Base-by-base conservation (phyloP, 108 stramenopile genomes). In the Cylindrotheca fusiformis region DNA sequence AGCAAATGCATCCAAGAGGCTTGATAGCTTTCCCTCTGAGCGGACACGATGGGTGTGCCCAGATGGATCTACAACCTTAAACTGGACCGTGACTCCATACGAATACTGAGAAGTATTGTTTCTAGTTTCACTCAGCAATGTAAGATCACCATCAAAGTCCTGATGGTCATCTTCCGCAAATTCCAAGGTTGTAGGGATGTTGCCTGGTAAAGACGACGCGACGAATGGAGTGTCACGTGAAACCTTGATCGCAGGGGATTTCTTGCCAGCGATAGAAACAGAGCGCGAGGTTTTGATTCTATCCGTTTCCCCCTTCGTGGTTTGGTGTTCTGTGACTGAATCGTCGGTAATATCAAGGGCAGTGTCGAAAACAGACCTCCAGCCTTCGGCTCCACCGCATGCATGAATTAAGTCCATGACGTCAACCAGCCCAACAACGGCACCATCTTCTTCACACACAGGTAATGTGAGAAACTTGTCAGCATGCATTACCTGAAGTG, bases 391-490 rank as follows among this genome's bases (percentile, higher is more conserved):
- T 14, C 85, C 90, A 22, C 86, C 89, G 41, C 81, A 84, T 14
- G 76, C 83, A 64, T 78, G 74, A 52, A 98, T 84, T 41, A 96
- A 76, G 50, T 96, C 95, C 95, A 97, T 97, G 48, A 97, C 95
- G 65, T 97, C 96, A 25, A 98, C 96, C n/a, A 97, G 55, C 19
- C 97, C 97, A 67, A 97, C 67, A 48, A 98, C 94, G 36, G 31
- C 52, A 12, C 96, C 96, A 50, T 85, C 66, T 20, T 50, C 56
- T 46, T 94, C 90, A 31, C 83, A 83, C 24, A 98, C 93, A 24
- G 97, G 97, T 24, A 98, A 71, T n/a, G 94, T 95, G 53, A 97
- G 75, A 66, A 95, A 96, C 47, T 91, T 83, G 62, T 96, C 88
- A 47, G 96, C 97, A 52, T 95, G 95, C 96, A 98, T 96, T 63